Percentiles rank a stretch among this genome's conserved stretches.
phyloP scores from a whole-genome alignment of 331 rosid genomes.

The Dryas integrifolia region DNA sequence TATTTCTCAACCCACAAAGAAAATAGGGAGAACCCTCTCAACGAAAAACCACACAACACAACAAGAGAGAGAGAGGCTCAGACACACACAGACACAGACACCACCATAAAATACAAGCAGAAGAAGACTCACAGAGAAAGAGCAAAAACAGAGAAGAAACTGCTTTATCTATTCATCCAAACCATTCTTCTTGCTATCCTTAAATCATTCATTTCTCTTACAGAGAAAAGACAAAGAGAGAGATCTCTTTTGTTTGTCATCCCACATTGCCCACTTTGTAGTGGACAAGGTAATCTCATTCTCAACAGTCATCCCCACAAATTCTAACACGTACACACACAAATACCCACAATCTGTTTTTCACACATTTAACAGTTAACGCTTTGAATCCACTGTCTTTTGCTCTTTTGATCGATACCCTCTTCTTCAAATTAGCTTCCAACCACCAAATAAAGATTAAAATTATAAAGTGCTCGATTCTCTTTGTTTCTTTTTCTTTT shows the following conservation, averaged over 20 bases:
- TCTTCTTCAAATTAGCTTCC: conserved; percentile 26
- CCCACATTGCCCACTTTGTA: conserved; percentile 69
- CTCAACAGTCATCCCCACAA: neutral
- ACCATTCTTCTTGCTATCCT: neutral
- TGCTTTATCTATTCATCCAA: neutral
- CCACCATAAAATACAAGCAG: conserved; percentile 27
- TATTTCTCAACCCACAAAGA: conserved; percentile 37
- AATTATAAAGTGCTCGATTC: conserved; percentile 36
- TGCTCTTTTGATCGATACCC: conserved; percentile 54
- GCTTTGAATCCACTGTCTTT: conserved; percentile 46
- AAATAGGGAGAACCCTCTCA: neutral
- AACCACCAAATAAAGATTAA: conserved; percentile 13
- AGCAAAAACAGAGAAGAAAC: conserved; percentile 38
- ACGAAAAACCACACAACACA: neutral
- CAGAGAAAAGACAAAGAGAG: conserved; percentile 34
- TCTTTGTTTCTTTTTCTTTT: conserved; percentile 23
- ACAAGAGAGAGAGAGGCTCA: conserved; percentile 13
- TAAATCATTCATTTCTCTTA: conserved; percentile 3
- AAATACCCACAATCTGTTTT: conserved; percentile 4
- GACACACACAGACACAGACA: conserved; percentile 12
- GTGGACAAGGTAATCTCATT: conserved; percentile 66
- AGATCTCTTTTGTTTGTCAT: conserved; percentile 68
- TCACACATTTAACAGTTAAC: conserved; percentile 27
- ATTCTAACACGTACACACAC: neutral
- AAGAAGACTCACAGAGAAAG: conserved; percentile 12